These are phyloP conservation scores for Acacia melanoxylon DNA, from an alignment of 306 rosid species.

Conservation along the genomic window DNA sequence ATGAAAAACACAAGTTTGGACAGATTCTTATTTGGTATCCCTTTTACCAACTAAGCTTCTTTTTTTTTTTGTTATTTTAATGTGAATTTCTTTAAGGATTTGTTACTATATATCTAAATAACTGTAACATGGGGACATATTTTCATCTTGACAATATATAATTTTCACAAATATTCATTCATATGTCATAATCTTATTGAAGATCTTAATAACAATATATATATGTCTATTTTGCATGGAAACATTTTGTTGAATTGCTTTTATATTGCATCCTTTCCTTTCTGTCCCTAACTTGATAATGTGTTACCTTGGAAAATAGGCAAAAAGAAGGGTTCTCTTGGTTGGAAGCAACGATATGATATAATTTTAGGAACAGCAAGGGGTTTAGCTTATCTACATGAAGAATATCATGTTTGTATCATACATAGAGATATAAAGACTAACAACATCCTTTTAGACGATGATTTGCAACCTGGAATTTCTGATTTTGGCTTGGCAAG, in stretches of 20 bases:
- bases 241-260: background rate
- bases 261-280: background rate
- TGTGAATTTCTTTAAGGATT: background rate
- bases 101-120: background rate
- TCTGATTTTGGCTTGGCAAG: background rate
- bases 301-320: slow-evolving; percentile 29
- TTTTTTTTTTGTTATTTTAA: too few relatives aligned
- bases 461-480: background rate
- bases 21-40: background rate
- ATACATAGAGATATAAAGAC: background rate
- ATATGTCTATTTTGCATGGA: background rate
- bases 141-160: background rate
- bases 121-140: background rate
- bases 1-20: background rate
- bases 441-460: background rate
- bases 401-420: slow-evolving; percentile 53
- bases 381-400: slow-evolving; percentile 66
- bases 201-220: background rate
- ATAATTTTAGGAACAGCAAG: slow-evolving; percentile 51
- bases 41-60: background rate
- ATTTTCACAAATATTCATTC: background rate
- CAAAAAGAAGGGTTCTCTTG: slow-evolving; percentile 22
- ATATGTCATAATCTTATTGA: background rate
- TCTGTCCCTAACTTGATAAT: background rate
- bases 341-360: background rate